A percentile compares a stretch with the other conserved stretches of the same genome.
Evolutionary conservation across 2,329 filamentous ascomycete species (phyloP).

Genomic region (Falciphora oryzae): DNA sequence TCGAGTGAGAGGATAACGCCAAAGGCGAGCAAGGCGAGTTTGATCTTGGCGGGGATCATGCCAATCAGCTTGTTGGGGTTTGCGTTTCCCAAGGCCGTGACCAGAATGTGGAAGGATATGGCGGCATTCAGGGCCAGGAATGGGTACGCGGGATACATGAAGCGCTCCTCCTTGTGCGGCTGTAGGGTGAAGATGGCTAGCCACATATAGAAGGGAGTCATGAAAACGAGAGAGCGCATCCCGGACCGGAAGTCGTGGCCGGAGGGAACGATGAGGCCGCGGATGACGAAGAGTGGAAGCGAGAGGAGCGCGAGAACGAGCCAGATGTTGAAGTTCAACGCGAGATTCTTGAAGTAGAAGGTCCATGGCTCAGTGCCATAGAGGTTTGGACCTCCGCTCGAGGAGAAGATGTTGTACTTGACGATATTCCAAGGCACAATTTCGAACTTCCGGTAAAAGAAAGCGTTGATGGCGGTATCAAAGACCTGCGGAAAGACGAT

Average conservation of each 20-base stretch:
- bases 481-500: constrained; percentile 41
- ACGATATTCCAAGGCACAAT: constrained; percentile 90
- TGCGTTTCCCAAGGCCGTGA: constrained; percentile 67
- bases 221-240: constrained; percentile 70
- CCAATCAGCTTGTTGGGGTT: constrained; percentile 62
- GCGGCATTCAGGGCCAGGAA: constrained; percentile 85
- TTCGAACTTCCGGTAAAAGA: constrained; percentile 76
- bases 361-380: constrained; percentile 97
- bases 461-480: constrained; percentile 68
- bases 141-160: constrained; percentile 97
- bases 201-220: constrained; percentile 91
- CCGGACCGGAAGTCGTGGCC: constrained; percentile 61
- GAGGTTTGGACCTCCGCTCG: constrained; percentile 75
- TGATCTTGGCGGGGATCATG: constrained; percentile 69
- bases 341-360: constrained; percentile 88
- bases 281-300: constrained; percentile 68
- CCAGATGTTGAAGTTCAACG: constrained; percentile 95
- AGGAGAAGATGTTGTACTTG: constrained; percentile 88
- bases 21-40: constrained; percentile 50
- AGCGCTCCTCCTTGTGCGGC: constrained; percentile 95
- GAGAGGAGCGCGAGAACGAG: constrained; percentile 72
- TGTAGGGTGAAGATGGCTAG: constrained; percentile 84
- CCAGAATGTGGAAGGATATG: constrained; percentile 72
- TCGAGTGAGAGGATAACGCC: constrained; percentile 55
- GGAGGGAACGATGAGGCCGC: constrained; percentile 60